phyloP scores from a whole-genome alignment of 768 basidiomycete species.

The Agaricus bisporus region DNA sequence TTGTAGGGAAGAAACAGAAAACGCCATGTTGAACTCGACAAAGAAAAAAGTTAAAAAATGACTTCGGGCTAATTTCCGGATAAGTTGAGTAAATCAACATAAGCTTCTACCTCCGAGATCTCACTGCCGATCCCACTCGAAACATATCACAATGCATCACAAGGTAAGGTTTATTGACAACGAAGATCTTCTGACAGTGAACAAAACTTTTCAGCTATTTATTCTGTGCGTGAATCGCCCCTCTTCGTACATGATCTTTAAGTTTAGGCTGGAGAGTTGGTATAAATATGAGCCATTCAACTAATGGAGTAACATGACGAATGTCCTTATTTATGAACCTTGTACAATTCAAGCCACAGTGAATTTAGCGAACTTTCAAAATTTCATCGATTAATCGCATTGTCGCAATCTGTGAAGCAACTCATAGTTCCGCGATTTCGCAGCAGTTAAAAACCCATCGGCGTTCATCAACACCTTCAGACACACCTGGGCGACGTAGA shows the following conservation, averaged over 20 bases:
- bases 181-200: not conserved
- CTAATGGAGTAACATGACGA: not conserved
- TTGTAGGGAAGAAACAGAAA: not conserved
- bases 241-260: slow-evolving; percentile 43
- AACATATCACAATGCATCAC: not conserved
- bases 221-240: slow-evolving; percentile 30
- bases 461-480: not conserved
- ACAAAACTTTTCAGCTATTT: not conserved
- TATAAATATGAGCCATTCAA: not conserved
- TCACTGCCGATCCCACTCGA: slow-evolving; percentile 6
- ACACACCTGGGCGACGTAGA: slow-evolving; percentile 24
- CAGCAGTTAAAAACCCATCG: not conserved
- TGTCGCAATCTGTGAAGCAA: slow-evolving; percentile 3
- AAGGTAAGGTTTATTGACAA: not conserved
- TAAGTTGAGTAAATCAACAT: not conserved
- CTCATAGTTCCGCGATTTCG: slow-evolving; percentile 40
- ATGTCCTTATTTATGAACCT: slow-evolving; percentile 27
- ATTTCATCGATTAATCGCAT: not conserved
- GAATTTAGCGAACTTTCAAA: not conserved
- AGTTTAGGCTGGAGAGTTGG: slow-evolving; percentile 24
- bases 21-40: not conserved
- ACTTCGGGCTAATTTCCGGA: slow-evolving; percentile 6
- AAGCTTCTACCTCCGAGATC: not conserved
- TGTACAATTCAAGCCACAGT: slow-evolving; percentile 12
- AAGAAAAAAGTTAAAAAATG: not conserved